Conservation (phyloP, 257 asterid genomes). For the Solanum paucissectum region DNA sequence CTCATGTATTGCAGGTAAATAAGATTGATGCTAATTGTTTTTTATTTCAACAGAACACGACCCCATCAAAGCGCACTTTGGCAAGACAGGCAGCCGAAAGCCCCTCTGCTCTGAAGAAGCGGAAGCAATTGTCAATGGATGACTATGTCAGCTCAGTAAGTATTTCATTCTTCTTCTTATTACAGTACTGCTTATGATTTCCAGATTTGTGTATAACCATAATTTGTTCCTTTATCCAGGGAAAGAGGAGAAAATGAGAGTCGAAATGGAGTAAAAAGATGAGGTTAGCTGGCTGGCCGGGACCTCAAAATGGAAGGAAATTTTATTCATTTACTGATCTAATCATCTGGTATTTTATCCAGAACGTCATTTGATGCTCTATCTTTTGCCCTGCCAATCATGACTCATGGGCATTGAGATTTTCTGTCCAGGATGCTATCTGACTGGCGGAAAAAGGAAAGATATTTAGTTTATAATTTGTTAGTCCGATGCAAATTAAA, state of each 20-base stretch:
- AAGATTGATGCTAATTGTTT: not conserved
- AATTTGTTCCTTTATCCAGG: slow-evolving; percentile 31
- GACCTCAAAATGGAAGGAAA: not conserved
- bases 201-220: not conserved
- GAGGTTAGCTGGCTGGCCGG: not conserved
- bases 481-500: not conserved
- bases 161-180: not conserved
- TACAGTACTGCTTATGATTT: not conserved
- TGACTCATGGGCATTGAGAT: not conserved
- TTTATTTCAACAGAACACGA: slow-evolving; percentile 27
- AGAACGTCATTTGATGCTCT: not conserved
- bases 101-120: slow-evolving; percentile 68
- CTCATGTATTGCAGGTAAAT: not conserved
- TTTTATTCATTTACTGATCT: not conserved
- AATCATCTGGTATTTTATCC: not conserved
- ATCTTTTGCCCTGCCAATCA: not conserved
- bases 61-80: slow-evolving; percentile 62
- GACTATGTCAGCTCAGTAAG: slow-evolving; percentile 68
- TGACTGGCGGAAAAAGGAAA: not conserved
- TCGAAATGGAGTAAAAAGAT: not conserved
- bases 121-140: slow-evolving; percentile 68
- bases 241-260: slow-evolving; percentile 58
- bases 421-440: not conserved
- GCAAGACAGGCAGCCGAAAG: slow-evolving; percentile 76
- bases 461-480: not conserved